Evolutionary conservation across 2,329 filamentous ascomycete genomes (phyloP).

Genomic region (Penicillium sp.): DNA sequence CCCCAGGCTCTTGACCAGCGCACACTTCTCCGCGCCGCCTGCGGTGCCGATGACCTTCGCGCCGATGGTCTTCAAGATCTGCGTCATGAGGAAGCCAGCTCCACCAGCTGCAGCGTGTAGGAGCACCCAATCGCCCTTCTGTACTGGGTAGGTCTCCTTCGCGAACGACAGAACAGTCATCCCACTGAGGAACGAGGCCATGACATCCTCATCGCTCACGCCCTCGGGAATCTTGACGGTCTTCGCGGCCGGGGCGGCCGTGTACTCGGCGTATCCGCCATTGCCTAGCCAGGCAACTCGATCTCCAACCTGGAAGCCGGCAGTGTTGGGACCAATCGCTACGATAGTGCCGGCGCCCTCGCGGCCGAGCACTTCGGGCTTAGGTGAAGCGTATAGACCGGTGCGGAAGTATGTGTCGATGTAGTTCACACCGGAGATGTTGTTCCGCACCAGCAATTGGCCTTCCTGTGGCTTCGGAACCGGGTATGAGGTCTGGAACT

Average conservation of each 20-base stretch:
- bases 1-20: constrained; percentile 63
- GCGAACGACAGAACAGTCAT: constrained; percentile 78
- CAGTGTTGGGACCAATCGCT: constrained; percentile 52
- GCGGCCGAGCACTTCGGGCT: constrained; percentile 74
- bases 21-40: constrained; percentile 68
- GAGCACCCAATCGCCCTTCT: constrained; percentile 75
- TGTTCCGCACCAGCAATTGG: constrained; percentile 76
- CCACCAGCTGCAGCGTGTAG: constrained; percentile 85
- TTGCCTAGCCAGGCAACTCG: constrained; percentile 67
- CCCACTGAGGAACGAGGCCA: constrained; percentile 73
- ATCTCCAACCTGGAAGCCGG: constrained; percentile 63
- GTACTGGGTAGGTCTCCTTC: constrained; percentile 67
- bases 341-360: constrained; percentile 73
- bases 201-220: constrained; percentile 60
- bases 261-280: constrained; percentile 60
- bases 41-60: constrained; percentile 79
- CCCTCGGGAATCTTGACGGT: constrained; percentile 63
- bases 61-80: constrained; percentile 69
- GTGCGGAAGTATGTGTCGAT: constrained; percentile 91
- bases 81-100: constrained; percentile 70
- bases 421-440: constrained; percentile 77
- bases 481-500: constrained; percentile 67
- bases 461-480: constrained; percentile 67
- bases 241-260: constrained; percentile 51
- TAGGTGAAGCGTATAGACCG: constrained; percentile 70